Evolutionary conservation across 805 yeast genomes (phyloP), one percentile per base, ranked within the genome.

Genomic region (Barnettozyma populi): DNA sequence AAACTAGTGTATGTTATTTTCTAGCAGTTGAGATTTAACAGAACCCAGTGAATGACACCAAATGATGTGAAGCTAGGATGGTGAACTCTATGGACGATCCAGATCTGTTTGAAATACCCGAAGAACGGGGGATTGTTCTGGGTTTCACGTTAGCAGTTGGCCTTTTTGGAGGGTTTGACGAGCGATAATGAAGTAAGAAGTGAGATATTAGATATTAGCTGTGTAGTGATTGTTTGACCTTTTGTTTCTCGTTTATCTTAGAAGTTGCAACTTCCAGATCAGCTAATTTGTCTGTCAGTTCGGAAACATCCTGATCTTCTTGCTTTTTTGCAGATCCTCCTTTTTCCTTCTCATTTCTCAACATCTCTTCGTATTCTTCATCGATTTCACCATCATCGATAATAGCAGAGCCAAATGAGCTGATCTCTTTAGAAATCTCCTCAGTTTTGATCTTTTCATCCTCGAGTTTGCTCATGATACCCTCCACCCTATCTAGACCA

Each of bases 51-150:
- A 87, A 82, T 60, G 87, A 82, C 60, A 4, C 86, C 86, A 0
- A 78, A 76, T 58, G 79, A 76, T 42, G 72, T 67, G 47, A 82
- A 80, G 55, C 53, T 80, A 31, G 87, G 87, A 0, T 82, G 87
- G 87, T 61, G 82, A 2, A 80, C 86, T 0, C 65, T 2, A 80
- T 74, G 54, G 84, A 81, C 21, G 76, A 76, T 39, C 20, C 7
- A 0, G 50, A 48, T 7, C 25, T 65, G 6, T 61, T 68, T 52
- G 59, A 49, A 45, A 60, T 51, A 20, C 50, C 61, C 2, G 82
- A 82, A 0, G 70, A 72, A 65, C 80, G 80, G 73, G 83, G 80
- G 52, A 52, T 73, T 43, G 76, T 73, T 1, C 51, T 82, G 21
- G 84, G 83, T 0, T 55, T 76, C 54, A 74, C 79, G 0, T 65